Evolutionary conservation across 2,329 filamentous ascomycete genomes (phyloP).

Genomic region (Cladophialophora carrionii): DNA sequence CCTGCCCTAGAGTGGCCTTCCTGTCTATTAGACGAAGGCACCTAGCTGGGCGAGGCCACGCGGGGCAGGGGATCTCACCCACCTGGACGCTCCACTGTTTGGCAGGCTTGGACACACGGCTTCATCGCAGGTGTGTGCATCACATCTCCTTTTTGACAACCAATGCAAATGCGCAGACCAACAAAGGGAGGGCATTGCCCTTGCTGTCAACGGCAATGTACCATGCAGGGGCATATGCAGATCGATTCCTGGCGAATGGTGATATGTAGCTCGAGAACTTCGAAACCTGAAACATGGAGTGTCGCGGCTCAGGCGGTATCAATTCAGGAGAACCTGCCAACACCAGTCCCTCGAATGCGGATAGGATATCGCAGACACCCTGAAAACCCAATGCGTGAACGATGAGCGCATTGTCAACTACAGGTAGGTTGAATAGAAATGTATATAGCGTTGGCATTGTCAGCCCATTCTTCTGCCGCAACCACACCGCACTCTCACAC

Average conservation of each 20-base stretch:
- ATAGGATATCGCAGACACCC: constrained; percentile 26
- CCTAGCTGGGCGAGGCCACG: too few relatives aligned
- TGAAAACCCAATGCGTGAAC: constrained; percentile 16
- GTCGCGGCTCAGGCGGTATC: constrained; percentile 7
- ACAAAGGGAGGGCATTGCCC: constrained; percentile 1
- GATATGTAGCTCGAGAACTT: constrained; percentile 1
- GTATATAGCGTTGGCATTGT: constrained; percentile 4
- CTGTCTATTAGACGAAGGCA: too few relatives aligned
- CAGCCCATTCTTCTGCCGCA: neutral
- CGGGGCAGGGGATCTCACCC: too few relatives aligned
- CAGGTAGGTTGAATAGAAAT: neutral
- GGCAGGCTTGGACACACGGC: neutral
- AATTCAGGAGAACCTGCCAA: constrained; percentile 5
- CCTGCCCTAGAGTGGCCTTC: too few relatives aligned
- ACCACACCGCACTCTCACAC: neutral
- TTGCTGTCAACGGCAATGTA: neutral
- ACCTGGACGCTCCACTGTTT: neutral
- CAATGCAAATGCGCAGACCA: neutral
- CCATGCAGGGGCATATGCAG: constrained; percentile 16
- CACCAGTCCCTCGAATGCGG: constrained; percentile 30
- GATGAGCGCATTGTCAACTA: constrained; percentile 2
- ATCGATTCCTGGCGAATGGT: constrained; percentile 18
- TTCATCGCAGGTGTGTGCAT: neutral
- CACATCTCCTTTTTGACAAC: constrained; percentile 1
- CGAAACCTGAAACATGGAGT: constrained; percentile 21